Percentiles rank a stretch among this genome's conserved stretches.
phyloP scores from a whole-genome alignment of 495 filamentous ascomycete species.

The Aspergillus campestris region DNA sequence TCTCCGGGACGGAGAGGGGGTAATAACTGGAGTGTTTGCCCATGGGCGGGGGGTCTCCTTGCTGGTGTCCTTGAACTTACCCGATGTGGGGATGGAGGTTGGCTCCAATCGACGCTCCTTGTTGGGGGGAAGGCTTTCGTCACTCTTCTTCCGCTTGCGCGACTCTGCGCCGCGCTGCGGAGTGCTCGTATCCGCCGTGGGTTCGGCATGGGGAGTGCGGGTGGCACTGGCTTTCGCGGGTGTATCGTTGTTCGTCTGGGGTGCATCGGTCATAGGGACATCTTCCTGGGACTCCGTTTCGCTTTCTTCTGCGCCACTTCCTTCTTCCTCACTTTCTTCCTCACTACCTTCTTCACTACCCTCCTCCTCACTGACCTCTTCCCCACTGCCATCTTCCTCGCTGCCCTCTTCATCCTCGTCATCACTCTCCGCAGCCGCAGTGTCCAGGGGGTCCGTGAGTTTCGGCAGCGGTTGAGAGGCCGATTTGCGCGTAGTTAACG shows the following conservation, averaged over 20 bases:
- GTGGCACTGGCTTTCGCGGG: too few species aligned
- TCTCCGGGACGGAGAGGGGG: slow-evolving; percentile 8
- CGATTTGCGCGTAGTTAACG: too few species aligned
- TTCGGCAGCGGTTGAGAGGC: too few species aligned
- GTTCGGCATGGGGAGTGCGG: too few species aligned
- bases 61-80: neutral
- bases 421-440: neutral
- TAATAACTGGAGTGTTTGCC: slow-evolving; percentile 1
- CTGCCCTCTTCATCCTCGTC: slow-evolving; percentile 1
- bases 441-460: too few species aligned
- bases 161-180: neutral
- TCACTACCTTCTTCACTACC: neutral
- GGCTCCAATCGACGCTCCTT: slow-evolving; percentile 22
- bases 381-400: too few species aligned
- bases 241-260: neutral
- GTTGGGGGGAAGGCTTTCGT: slow-evolving; percentile 8
- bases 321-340: slow-evolving; percentile 2
- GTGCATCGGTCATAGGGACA: neutral
- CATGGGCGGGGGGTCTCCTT: neutral
- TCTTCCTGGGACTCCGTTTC: neutral
- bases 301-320: neutral
- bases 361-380: too few species aligned
- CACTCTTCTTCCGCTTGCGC: slow-evolving; percentile 23
- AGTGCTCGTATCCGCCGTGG: neutral
- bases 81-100: neutral